These are phyloP conservation scores for Candida ascalaphidarum DNA, from an alignment of 805 yeast species.

Conservation along the genomic window DNA sequence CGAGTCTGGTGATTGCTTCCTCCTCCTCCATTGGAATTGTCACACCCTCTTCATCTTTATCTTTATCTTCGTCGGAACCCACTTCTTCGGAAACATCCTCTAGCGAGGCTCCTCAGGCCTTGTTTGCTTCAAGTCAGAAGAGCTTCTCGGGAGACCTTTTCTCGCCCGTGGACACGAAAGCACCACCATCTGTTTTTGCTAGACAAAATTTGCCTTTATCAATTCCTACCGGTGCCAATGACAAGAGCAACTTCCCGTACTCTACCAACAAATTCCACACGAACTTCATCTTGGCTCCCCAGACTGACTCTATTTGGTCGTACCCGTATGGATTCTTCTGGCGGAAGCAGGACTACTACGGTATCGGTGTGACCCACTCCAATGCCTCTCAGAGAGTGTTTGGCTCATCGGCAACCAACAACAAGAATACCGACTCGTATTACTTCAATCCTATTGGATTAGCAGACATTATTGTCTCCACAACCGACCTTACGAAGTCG, in stretches of 20 bases:
- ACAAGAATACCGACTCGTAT: constrained; percentile 33
- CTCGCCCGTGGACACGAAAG: constrained; percentile 33
- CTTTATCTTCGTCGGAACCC: not conserved
- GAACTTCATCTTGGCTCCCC: constrained; percentile 51
- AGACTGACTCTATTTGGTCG: constrained; percentile 47
- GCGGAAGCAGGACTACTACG: constrained; percentile 38
- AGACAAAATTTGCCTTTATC: constrained; percentile 36
- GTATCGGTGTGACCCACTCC: constrained; percentile 58
- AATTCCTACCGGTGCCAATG: constrained; percentile 28
- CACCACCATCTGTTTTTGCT: constrained; percentile 38
- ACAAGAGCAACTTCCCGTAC: constrained; percentile 33
- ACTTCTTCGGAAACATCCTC: not conserved
- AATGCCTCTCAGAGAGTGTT: constrained; percentile 31
- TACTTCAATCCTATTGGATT: constrained; percentile 49
- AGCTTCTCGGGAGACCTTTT: constrained; percentile 45
- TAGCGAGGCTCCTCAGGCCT: not conserved
- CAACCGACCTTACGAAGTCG: constrained; percentile 33
- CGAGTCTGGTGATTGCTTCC: not conserved
- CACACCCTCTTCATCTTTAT: constrained; percentile 1
- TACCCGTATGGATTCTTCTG: constrained; percentile 64
- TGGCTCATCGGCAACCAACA: constrained; percentile 40
- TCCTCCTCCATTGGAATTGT: constrained; percentile 1
- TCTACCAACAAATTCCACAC: constrained; percentile 75
- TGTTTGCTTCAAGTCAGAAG: too few species aligned
- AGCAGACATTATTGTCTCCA: constrained; percentile 49